Base-by-base conservation (phyloP, 805 yeast genomes). In the Yamadazyma sp. region DNA sequence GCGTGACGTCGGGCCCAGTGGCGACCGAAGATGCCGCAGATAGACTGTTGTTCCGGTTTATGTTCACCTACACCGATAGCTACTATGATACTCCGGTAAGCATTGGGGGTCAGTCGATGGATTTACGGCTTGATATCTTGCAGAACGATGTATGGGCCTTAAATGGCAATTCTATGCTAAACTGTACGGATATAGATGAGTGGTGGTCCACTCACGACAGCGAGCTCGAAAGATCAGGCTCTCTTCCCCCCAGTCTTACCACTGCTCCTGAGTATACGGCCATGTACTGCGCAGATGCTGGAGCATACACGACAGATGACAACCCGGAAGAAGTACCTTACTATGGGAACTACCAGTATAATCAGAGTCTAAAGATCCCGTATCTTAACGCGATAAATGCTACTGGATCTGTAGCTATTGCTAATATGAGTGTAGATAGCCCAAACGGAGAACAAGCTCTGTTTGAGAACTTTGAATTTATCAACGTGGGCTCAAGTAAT, bases 141-240 rank as follows among this genome's bases (percentile, higher is more conserved):
- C 72, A 62, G 47, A 67, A 67, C 5, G 64, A 66, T 12, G 28
- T 64, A 2, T 67, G 71, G 71, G 63, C 62, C 13, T 45, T 67
- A 46, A 51, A 62, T 37, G 58, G 53, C 5, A 35, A 53, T 11
- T 30, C 35, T 3, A 42, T 63, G 30, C 41, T 47, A 25, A 49
- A 50, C 27, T 67, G 72, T 42, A 29, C 38, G 9, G 48, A 46
- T 14, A 31, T 59, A 7, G 29, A 35, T 31, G 19, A 17, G 1
- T 60, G 59, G 60, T 50, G 44, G 40, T 16, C 18, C 6, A 13
- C n/a, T n/a, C 18, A 12, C 11, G 22, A 3, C 8, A 16, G 22
- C 13, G 25, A 2, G 7, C 20, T 19, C 24, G n/a, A 12, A 5
- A 2, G 11, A n/a, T n/a, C 28, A 5, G 28, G 38, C 14, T 26